Evolutionary conservation across 495 filamentous ascomycete species (phyloP).

Genomic region (Mytilinidion resinicola): DNA sequence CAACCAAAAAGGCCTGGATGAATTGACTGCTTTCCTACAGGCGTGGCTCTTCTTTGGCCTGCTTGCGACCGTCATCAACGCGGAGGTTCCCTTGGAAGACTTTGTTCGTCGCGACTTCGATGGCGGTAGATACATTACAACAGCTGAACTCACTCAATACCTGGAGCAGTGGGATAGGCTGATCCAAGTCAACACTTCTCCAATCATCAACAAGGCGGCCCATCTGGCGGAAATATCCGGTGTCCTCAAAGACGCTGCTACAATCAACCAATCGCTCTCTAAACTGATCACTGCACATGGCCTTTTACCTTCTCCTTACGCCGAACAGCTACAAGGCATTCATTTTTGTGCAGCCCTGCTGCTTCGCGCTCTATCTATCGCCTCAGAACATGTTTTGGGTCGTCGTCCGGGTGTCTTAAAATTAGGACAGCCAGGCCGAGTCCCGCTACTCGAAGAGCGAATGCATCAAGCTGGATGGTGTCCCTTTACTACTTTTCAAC

Average conservation of each 20-base stretch:
- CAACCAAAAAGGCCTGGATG: conserved; percentile 1
- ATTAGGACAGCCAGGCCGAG: neutral
- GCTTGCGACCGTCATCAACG: neutral
- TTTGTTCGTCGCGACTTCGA: conserved; percentile 1
- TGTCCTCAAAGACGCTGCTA: no score
- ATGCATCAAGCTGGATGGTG: neutral
- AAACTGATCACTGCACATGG: no score
- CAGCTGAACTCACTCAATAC: neutral
- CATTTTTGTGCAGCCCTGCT: conserved; percentile 1
- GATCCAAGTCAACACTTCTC: neutral
- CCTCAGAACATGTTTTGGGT: neutral
- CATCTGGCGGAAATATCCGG: neutral
- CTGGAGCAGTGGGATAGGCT: neutral
- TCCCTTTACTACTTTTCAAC: neutral
- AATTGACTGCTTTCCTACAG: conserved; percentile 6
- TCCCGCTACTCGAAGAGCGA: neutral
- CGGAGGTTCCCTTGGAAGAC: conserved; percentile 1
- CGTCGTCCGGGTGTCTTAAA: neutral
- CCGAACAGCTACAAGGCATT: neutral
- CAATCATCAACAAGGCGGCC: neutral
- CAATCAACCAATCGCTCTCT: no score
- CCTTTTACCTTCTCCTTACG: neutral
- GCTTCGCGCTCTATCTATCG: neutral
- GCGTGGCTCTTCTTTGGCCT: conserved; percentile 19
- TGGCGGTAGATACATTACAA: conserved; percentile 3